These are phyloP conservation scores for Penicillium hesseltinei DNA, from an alignment of 2,329 filamentous ascomycete genomes.

Conservation along the genomic window DNA sequence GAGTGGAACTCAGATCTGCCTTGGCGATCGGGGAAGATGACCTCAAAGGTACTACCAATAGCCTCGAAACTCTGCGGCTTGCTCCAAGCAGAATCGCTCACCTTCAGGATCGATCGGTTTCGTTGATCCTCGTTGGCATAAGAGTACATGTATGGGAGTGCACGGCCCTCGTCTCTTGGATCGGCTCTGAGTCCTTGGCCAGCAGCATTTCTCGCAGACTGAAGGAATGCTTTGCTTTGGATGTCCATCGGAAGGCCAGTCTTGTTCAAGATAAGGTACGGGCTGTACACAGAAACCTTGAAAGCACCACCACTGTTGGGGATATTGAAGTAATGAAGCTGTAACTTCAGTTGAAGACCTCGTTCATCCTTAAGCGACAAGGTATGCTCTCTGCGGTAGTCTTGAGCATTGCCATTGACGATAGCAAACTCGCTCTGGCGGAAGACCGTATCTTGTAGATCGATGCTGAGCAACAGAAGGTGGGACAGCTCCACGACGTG, in stretches of 20 bases:
- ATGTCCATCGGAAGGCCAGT: conserved; percentile 87
- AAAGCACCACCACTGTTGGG: conserved; percentile 94
- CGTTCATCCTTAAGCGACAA: conserved; percentile 82
- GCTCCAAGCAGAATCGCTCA: conserved; percentile 91
- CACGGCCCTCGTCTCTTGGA: conserved; percentile 55
- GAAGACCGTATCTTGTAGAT: conserved; percentile 95
- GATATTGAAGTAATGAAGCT: conserved; percentile 85
- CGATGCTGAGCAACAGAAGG: conserved; percentile 83
- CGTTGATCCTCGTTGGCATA: conserved; percentile 84
- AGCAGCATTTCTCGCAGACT: conserved; percentile 77
- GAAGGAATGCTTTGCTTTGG: conserved; percentile 83
- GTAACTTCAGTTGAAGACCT: conserved; percentile 74
- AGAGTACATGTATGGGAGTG: conserved; percentile 93
- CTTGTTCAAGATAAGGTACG: conserved; percentile 93
- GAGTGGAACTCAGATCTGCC: conserved; percentile 81
- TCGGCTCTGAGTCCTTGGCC: conserved; percentile 68
- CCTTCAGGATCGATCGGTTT: conserved; percentile 83
- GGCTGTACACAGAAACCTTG: conserved; percentile 90
- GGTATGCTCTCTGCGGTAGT: conserved; percentile 79
- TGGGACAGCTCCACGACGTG: conserved; percentile 97
- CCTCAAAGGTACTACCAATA: conserved; percentile 87
- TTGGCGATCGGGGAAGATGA: conserved; percentile 71
- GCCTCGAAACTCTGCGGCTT: conserved; percentile 97
- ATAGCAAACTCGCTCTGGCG: conserved; percentile 95
- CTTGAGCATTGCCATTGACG: conserved; percentile 84